A percentile compares a stretch with the other conserved stretches of the same genome.
Evolutionary conservation across 495 filamentous ascomycete species (phyloP).

Genomic region (Xylona heveae): DNA sequence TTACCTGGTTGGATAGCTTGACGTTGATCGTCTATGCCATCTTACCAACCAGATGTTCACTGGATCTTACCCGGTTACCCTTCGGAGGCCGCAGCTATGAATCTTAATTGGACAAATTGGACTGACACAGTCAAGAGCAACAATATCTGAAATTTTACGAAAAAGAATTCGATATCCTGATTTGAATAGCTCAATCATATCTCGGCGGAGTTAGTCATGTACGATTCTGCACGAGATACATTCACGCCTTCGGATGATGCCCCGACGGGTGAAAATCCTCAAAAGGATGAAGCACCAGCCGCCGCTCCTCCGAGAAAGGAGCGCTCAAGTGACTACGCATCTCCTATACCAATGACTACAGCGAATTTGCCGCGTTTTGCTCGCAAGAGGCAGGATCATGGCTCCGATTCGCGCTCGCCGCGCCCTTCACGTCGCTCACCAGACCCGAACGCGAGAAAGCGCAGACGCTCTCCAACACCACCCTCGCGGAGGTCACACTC

Average conservation of each 20-base stretch:
- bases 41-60: no score
- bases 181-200: no score
- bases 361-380: slow-evolving; percentile 5
- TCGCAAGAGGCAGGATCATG: not conserved
- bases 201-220: no score
- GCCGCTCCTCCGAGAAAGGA: not conserved
- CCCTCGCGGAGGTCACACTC: slow-evolving; percentile 1
- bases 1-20: no score
- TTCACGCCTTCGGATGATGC: slow-evolving; percentile 12
- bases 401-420: slow-evolving; percentile 4
- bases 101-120: no score
- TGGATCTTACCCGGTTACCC: no score
- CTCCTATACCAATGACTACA: slow-evolving; percentile 2
- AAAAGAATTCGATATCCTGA: no score
- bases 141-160: no score
- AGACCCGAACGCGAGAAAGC: slow-evolving; percentile 2
- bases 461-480: slow-evolving; percentile 8
- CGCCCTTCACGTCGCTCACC: not conserved
- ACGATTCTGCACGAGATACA: slow-evolving; percentile 23
- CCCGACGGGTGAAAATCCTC: not conserved
- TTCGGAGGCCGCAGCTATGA: no score
- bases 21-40: no score
- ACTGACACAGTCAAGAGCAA: no score
- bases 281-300: not conserved
- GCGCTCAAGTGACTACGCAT: slow-evolving; percentile 2